A percentile compares a stretch with the other conserved stretches of the same genome.
Conservation (phyloP, 352 stramenopile species). For the Pythium dissimile region DNA sequence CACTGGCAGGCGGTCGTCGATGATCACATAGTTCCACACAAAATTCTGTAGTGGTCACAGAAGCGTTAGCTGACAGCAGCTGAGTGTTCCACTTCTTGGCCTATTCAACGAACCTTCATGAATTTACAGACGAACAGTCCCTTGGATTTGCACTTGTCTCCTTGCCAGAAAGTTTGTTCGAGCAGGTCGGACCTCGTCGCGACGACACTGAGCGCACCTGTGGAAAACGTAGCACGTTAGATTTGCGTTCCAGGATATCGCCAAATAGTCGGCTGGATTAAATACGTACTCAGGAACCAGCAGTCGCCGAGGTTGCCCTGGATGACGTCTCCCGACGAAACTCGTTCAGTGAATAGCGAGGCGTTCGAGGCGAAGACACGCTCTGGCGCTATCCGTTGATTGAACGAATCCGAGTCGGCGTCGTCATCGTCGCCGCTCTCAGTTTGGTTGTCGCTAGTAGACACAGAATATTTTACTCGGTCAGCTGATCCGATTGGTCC, state of each 20-base stretch:
- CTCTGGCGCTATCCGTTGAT: conserved; percentile 23
- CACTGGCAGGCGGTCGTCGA: conserved; percentile 86
- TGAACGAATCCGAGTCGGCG: conserved; percentile 27
- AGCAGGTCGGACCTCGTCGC: conserved; percentile 79
- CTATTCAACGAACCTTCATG: conserved; percentile 67
- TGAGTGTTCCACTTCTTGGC: neutral
- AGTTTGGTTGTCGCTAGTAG: neutral
- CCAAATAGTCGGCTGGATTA: neutral
- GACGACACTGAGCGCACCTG: conserved; percentile 86
- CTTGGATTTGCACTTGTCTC: conserved; percentile 65
- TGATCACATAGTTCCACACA: conserved; percentile 90
- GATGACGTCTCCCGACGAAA: conserved; percentile 81
- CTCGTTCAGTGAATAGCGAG: conserved; percentile 71
- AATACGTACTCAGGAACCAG: conserved; percentile 86
- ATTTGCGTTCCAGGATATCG: neutral
- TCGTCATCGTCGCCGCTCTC: conserved; percentile 26
- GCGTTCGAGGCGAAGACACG: conserved; percentile 59
- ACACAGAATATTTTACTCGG: too few relatives aligned
- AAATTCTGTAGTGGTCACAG: conserved; percentile 55
- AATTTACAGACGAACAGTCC: conserved; percentile 90
- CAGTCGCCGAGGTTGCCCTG: conserved; percentile 90
- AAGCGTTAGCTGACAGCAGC: neutral
- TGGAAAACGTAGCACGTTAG: neutral
- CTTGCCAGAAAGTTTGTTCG: conserved; percentile 76
- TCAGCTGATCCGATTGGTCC: too few relatives aligned